These are phyloP conservation scores for Tephrocybe sp. DNA, from an alignment of 768 basidiomycete species.

Conservation along the genomic window DNA sequence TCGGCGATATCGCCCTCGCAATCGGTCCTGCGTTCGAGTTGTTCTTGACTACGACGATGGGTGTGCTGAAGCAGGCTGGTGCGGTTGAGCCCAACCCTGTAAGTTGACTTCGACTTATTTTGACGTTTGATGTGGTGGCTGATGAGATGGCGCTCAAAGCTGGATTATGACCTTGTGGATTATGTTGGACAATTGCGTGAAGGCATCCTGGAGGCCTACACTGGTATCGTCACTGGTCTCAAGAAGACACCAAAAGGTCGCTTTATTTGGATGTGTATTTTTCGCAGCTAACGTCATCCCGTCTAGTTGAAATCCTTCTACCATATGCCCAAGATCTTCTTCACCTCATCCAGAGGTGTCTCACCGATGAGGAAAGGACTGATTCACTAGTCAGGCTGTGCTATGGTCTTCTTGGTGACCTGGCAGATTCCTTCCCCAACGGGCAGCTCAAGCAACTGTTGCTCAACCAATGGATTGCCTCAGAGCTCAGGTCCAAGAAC, in stretches of 20 bases:
- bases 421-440: constrained; percentile 83
- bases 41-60: constrained; percentile 88
- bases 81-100: constrained; percentile 86
- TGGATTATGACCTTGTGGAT: constrained; percentile 88
- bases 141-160: constrained; percentile 33
- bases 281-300: constrained; percentile 9
- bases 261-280: constrained; percentile 7
- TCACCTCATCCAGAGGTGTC: constrained; percentile 76
- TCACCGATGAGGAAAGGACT: constrained; percentile 80
- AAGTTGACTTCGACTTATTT: constrained; percentile 25
- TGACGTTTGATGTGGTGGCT: background rate
- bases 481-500: constrained; percentile 69
- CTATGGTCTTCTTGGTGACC: constrained; percentile 89
- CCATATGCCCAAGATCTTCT: constrained; percentile 74
- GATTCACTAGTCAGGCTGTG: constrained; percentile 74
- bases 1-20: constrained; percentile 95
- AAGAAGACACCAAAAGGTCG: constrained; percentile 82
- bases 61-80: constrained; percentile 88
- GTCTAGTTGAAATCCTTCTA: constrained; percentile 52
- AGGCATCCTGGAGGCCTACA: constrained; percentile 96
- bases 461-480: constrained; percentile 76
- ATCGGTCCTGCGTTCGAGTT: constrained; percentile 86
- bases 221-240: constrained; percentile 88
- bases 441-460: constrained; percentile 82
- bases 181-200: constrained; percentile 90